Evolutionary conservation across 164 flowering plant species (phyloP).

Genomic region (Macadamia tetraphylla): DNA sequence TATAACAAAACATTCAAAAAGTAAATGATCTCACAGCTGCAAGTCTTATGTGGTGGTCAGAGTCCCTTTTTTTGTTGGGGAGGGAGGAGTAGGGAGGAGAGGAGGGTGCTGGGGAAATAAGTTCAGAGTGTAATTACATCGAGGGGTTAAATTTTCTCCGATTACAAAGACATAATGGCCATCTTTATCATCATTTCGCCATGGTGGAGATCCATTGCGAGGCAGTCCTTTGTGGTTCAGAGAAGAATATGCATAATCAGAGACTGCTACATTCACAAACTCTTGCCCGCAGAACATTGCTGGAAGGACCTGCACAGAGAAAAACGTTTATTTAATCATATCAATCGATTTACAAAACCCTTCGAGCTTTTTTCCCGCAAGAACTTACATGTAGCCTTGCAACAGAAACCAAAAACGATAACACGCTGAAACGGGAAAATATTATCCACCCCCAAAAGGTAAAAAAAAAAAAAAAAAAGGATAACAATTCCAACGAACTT

Average conservation of each 20-base stretch:
- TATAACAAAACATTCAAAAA: neutral
- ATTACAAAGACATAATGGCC: constrained; percentile 74
- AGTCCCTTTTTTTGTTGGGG: no score
- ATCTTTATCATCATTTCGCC: constrained; percentile 88
- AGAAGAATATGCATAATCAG: constrained; percentile 42
- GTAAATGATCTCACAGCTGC: neutral
- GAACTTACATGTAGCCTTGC: neutral
- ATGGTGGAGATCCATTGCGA: constrained; percentile 71
- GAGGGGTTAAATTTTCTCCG: constrained; percentile 73
- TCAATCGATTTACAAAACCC: neutral
- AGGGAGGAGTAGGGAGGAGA: no score
- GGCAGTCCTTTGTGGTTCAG: constrained; percentile 42
- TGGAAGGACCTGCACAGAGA: constrained; percentile 47
- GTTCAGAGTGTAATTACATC: constrained; percentile 44
- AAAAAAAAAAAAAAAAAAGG: neutral
- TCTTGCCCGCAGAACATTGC: constrained; percentile 56
- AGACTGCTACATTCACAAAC: constrained; percentile 31
- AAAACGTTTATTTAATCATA: constrained; percentile 1
- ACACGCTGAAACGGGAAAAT: neutral
- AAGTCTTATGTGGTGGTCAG: neutral
- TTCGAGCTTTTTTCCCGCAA: neutral
- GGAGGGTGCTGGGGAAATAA: neutral
- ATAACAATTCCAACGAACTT: neutral
- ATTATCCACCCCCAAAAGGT: neutral
- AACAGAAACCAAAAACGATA: neutral